phyloP scores from a whole-genome alignment of 805 yeast genomes.

The Pichia phayaonensis region DNA sequence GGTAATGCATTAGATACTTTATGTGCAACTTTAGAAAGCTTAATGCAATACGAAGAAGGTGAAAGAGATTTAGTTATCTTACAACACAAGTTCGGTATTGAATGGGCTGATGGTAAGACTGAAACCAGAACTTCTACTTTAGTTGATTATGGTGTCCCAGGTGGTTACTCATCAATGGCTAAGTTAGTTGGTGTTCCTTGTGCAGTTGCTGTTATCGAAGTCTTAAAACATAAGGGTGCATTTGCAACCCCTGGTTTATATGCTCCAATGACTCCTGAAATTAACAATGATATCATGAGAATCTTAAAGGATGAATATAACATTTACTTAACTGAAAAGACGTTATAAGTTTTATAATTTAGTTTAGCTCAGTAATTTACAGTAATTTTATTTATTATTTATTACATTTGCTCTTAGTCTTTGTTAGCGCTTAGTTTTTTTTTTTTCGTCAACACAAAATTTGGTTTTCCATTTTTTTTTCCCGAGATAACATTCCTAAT shows the following conservation, averaged over 20 bases:
- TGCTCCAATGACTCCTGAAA: conserved; percentile 89
- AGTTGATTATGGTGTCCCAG: conserved; percentile 87
- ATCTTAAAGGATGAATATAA: conserved; percentile 85
- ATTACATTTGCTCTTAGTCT: too few species aligned
- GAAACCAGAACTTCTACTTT: conserved; percentile 94
- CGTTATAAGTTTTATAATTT: conserved; percentile 32
- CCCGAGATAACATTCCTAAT: background rate
- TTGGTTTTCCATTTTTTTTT: background rate
- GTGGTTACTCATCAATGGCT: conserved; percentile 97
- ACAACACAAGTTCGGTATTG: conserved; percentile 97
- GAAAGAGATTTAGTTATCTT: conserved; percentile 93
- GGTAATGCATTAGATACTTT: conserved; percentile 93
- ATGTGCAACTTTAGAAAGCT: conserved; percentile 91
- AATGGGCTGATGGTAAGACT: conserved; percentile 86
- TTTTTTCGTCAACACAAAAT: background rate
- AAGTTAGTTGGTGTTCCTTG: conserved; percentile 97
- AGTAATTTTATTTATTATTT: background rate
- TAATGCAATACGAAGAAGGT: conserved; percentile 92
- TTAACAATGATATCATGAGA: conserved; percentile 86
- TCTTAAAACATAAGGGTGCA: conserved; percentile 61
- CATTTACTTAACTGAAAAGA: conserved; percentile 84
- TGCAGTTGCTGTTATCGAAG: conserved; percentile 87
- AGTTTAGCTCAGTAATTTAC: background rate
- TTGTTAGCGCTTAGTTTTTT: too few species aligned
- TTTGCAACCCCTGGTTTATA: conserved; percentile 71